Conservation (phyloP, 768 basidiomycete species). For the Clitopilus passeckerianus region DNA sequence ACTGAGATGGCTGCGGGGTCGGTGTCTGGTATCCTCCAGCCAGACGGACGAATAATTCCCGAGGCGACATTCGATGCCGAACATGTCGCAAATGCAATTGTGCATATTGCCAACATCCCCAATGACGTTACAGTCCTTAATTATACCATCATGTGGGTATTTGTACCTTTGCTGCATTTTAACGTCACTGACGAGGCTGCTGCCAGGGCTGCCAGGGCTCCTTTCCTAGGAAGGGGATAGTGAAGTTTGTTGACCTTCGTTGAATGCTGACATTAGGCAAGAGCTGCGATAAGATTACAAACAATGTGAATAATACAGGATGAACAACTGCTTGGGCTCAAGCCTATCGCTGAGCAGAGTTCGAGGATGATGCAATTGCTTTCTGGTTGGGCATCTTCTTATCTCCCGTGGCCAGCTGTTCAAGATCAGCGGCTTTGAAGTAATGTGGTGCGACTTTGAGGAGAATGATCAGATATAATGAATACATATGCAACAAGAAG, state of each 20-base stretch:
- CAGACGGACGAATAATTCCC: conserved; percentile 50
- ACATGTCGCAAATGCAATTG: conserved; percentile 68
- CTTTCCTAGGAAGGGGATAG: conserved; percentile 23
- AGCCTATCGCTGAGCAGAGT: conserved; percentile 14
- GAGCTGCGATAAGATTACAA: conserved; percentile 10
- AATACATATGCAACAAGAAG: conserved; percentile 2
- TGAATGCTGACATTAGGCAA: background rate
- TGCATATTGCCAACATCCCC: conserved; percentile 68
- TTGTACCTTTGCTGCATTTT: background rate
- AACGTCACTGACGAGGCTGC: background rate
- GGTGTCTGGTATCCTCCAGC: conserved; percentile 53
- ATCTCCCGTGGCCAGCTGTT: conserved; percentile 74
- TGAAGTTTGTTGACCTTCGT: no score
- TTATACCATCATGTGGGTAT: conserved; percentile 67
- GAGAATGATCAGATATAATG: conserved; percentile 6
- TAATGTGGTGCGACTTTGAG: conserved; percentile 88
- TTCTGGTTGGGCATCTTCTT: conserved; percentile 96
- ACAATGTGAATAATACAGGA: conserved; percentile 1
- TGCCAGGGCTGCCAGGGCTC: conserved; percentile 20
- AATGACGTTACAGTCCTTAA: conserved; percentile 65
- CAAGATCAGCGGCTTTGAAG: conserved; percentile 83
- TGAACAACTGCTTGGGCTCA: background rate
- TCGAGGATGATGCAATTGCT: conserved; percentile 34
- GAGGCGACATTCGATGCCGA: conserved; percentile 69
- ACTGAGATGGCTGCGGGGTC: conserved; percentile 52